A percentile compares a stretch with the other conserved stretches of the same genome.
Evolutionary conservation across 345 rosid genomes (phyloP).

Genomic region (Boechera retrofracta): DNA sequence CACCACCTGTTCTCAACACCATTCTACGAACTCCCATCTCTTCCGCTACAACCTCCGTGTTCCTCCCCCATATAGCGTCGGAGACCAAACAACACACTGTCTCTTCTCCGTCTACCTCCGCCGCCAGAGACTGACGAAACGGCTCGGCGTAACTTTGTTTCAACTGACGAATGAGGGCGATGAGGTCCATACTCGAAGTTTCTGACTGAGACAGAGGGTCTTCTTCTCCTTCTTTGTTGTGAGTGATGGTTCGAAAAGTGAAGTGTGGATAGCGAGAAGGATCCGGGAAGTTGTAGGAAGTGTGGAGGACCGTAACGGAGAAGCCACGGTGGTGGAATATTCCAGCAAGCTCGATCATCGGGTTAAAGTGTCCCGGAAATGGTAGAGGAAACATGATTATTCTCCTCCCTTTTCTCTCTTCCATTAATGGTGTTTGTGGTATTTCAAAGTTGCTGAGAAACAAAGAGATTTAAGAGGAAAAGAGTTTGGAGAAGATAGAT

Average conservation of each 20-base stretch:
- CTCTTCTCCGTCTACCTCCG: conserved; percentile 44
- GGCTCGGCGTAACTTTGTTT: conserved; percentile 48
- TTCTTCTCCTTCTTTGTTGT: conserved; percentile 29
- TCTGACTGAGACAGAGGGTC: conserved; percentile 12
- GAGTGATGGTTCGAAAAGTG: conserved; percentile 51
- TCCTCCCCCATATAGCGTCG: conserved; percentile 53
- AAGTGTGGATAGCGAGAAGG: conserved; percentile 57
- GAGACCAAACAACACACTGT: conserved; percentile 54
- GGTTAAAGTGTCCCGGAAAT: conserved; percentile 64
- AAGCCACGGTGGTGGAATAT: conserved; percentile 62
- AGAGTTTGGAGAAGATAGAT: not conserved
- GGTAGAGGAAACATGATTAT: conserved; percentile 63
- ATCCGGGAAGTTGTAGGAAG: conserved; percentile 57
- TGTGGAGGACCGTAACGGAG: conserved; percentile 59
- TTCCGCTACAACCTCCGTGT: conserved; percentile 52
- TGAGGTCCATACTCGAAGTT: conserved; percentile 24
- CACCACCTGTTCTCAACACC: conserved; percentile 53
- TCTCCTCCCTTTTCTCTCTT: conserved; percentile 36
- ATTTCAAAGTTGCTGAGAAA: not conserved
- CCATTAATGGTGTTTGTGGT: conserved; percentile 26
- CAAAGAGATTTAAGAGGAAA: not conserved
- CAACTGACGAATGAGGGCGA: conserved; percentile 38
- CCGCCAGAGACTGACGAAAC: conserved; percentile 48
- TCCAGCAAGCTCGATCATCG: conserved; percentile 67
- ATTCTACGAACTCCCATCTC: conserved; percentile 52